Evolutionary conservation across 2,329 filamentous ascomycete species (phyloP), one percentile per base, ranked within the genome.

Genomic region (Fusarium sp.): DNA sequence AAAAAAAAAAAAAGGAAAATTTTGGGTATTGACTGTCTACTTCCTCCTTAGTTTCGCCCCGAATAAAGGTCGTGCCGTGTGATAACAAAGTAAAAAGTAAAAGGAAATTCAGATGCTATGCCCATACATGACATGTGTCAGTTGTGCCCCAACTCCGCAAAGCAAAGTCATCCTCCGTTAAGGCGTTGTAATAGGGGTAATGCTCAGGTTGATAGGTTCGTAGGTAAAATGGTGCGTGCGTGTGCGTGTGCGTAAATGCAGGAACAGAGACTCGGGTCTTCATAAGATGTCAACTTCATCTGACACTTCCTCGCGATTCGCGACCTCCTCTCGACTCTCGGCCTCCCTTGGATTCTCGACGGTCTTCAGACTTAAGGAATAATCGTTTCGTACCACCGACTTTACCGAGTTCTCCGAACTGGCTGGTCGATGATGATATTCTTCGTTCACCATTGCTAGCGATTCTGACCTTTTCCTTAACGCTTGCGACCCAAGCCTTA

Each of bases 401-500:
- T 77, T 87, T 92, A 45, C 91, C 90, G 70, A 94, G 80, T 69
- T 93, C 90, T 21, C 89, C 90, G 78, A 93, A 92, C 76, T 64
- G 63, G 18, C 71, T 58, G 25, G 71, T 69, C n/a, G 75, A 52
- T 37, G 69, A 76, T 19, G 80, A 74, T 21, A 78, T 67, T 52
- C 79, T 79, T 49, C 80, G 81, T 77, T 89, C 89, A 58, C 87
- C 87, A 23, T 26, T 41, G 75, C 90, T 92, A 64, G 89, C 91
- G 48, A 89, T 85, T 62, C 91, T 87, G 42, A 94, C 93, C 76
- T 93, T 91, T 75, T 93, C 91, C 81, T 93, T 91, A 82, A 96
- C 91, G 66, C 89, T 92, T 78, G 94, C 91, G 12, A 96, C 91
- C 93, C 93, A 96, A 41, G 90, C 89, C 61, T 89, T 85, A 75